Evolutionary conservation across 2,329 filamentous ascomycete species (phyloP).

Genomic region (Emergomyces pasteurianus): DNA sequence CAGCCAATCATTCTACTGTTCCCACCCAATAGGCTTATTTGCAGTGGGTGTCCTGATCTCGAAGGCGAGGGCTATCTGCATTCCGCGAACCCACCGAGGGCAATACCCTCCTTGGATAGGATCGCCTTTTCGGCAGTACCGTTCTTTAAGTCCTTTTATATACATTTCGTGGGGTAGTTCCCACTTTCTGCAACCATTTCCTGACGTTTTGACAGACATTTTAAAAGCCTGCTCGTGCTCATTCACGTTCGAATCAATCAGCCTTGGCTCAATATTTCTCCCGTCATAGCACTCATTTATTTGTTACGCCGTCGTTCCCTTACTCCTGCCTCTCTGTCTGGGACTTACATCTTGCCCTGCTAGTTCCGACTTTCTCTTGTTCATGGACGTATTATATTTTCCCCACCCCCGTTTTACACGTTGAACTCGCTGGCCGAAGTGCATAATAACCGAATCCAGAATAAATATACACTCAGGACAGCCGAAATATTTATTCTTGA

Average conservation of each 20-base stretch:
- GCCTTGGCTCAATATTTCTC: not conserved
- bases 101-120: not conserved
- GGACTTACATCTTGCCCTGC: not conserved
- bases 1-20: constrained; percentile 9
- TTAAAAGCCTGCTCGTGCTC: not conserved
- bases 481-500: not conserved
- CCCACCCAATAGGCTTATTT: constrained; percentile 10
- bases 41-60: constrained; percentile 6
- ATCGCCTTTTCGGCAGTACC: not conserved
- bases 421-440: not conserved
- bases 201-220: not conserved
- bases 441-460: not conserved
- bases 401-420: not conserved
- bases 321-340: not conserved
- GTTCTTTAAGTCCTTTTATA: not conserved
- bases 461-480: not conserved
- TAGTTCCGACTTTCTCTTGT: not conserved
- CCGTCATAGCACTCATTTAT: not conserved
- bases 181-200: not conserved
- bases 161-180: constrained; percentile 1
- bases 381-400: not conserved
- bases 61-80: constrained; percentile 1
- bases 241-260: not conserved
- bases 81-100: not conserved
- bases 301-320: not conserved